phyloP scores from a whole-genome alignment of 768 basidiomycete genomes.

The Pisolithus orientalis region DNA sequence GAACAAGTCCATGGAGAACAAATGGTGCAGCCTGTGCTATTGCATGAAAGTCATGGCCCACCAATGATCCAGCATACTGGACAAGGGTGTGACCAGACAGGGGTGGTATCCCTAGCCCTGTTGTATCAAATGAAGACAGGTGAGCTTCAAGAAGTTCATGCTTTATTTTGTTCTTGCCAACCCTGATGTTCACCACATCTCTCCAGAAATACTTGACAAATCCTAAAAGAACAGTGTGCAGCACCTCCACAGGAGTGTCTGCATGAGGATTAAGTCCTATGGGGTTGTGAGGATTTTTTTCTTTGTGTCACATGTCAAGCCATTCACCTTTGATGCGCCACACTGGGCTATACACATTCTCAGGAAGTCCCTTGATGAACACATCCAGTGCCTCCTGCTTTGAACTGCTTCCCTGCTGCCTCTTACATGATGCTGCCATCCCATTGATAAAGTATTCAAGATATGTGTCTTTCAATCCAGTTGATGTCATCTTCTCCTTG shows the following conservation, averaged over 20 bases:
- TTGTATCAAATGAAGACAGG: conserved; percentile 5
- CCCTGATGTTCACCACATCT: conserved; percentile 3
- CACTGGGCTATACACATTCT: conserved; percentile 7
- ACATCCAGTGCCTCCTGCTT: neutral
- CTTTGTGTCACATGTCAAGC: neutral
- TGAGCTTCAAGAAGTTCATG: conserved; percentile 1
- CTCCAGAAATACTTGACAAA: conserved; percentile 20
- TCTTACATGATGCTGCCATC: neutral
- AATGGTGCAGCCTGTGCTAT: conserved; percentile 12
- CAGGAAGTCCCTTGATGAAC: neutral
- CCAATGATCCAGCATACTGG: conserved; percentile 14
- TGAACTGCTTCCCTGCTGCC: conserved; percentile 1
- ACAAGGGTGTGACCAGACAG: conserved; percentile 10
- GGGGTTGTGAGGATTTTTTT: neutral
- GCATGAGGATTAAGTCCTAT: conserved; percentile 14
- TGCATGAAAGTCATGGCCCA: conserved; percentile 14
- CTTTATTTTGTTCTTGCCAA: conserved; percentile 2
- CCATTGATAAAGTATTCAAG: conserved; percentile 2
- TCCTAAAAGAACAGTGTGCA: conserved; percentile 17
- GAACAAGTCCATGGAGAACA: conserved; percentile 8
- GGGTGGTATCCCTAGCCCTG: conserved; percentile 7
- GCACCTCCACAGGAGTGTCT: conserved; percentile 18
- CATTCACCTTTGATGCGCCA: conserved; percentile 4
- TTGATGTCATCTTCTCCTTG: conserved; percentile 2
- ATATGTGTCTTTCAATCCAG: conserved; percentile 8